A percentile compares a stretch with the other conserved stretches of the same genome.
Evolutionary conservation across 352 stramenopile genomes (phyloP).

Genomic region (Globisporangium paddicum): DNA sequence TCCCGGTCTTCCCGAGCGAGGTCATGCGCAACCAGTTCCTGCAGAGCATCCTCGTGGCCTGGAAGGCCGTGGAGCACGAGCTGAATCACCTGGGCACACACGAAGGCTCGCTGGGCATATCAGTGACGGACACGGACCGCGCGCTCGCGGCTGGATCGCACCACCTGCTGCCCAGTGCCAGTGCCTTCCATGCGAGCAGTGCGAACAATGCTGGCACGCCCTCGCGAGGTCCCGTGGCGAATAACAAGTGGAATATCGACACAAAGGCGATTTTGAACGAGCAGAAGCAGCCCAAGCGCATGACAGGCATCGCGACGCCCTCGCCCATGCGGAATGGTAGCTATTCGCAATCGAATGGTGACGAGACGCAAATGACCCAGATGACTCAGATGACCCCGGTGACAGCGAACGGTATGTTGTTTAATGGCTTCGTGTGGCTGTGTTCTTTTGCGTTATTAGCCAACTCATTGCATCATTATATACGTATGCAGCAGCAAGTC

Average conservation of each 20-base stretch:
- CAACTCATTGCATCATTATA: neutral
- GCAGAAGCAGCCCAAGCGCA: conserved; percentile 22
- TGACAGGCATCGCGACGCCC: conserved; percentile 1
- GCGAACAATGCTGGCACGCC: conserved; percentile 1
- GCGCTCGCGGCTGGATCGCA: conserved; percentile 28
- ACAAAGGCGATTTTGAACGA: conserved; percentile 56
- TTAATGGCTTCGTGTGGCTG: neutral
- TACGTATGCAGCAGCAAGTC: neutral
- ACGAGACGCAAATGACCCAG: conserved; percentile 4
- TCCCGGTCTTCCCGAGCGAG: conserved; percentile 73
- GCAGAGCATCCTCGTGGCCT: conserved; percentile 74
- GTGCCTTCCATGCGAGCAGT: neutral
- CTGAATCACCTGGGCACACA: conserved; percentile 37
- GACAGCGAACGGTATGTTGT: neutral
- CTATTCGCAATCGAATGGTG: neutral
- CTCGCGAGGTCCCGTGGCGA: conserved; percentile 37
- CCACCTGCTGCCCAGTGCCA: conserved; percentile 1
- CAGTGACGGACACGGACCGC: conserved; percentile 27
- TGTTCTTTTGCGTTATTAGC: neutral
- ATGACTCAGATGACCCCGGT: conserved; percentile 11
- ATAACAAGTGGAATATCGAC: conserved; percentile 72
- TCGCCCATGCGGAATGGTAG: conserved; percentile 5
- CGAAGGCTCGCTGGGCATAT: conserved; percentile 22
- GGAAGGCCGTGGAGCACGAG: conserved; percentile 68
- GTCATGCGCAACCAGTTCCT: conserved; percentile 85